Percentiles rank a stretch among this genome's conserved stretches.
These are phyloP conservation scores for Botrytis hyacinthi DNA, from an alignment of 2,329 filamentous ascomycete species.

Conservation along the genomic window DNA sequence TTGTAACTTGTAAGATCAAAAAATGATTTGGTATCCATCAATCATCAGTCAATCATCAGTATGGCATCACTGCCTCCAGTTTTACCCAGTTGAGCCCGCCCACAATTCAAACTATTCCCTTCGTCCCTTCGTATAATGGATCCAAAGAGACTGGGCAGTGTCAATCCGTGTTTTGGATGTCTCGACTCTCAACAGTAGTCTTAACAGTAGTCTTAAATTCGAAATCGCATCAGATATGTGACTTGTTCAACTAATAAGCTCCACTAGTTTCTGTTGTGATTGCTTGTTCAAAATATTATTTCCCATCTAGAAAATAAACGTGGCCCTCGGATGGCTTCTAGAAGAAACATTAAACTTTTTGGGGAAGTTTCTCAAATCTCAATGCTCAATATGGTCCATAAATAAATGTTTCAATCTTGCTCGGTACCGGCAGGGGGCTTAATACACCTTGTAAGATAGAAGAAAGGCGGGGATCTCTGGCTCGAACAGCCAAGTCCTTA, in stretches of 20 bases:
- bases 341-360: conserved; percentile 10
- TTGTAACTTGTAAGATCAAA: neutral
- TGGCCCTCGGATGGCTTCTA: neutral
- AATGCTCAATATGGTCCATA: neutral
- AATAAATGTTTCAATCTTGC: neutral
- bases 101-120: neutral
- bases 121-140: neutral
- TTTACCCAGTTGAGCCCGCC: neutral
- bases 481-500: conserved; percentile 6
- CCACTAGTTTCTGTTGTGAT: neutral
- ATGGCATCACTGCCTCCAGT: neutral
- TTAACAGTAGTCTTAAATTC: neutral
- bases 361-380: neutral
- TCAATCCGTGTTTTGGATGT: neutral
- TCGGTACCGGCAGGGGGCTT: conserved; percentile 1
- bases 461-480: neutral
- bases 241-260: neutral
- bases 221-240: neutral
- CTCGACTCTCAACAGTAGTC: neutral
- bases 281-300: neutral
- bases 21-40: neutral
- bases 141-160: neutral
- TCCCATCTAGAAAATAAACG: neutral
- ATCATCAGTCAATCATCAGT: neutral
- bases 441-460: neutral